These are phyloP conservation scores for Citrus trifoliata DNA, from an alignment of 345 rosid species.

Conservation along the genomic window DNA sequence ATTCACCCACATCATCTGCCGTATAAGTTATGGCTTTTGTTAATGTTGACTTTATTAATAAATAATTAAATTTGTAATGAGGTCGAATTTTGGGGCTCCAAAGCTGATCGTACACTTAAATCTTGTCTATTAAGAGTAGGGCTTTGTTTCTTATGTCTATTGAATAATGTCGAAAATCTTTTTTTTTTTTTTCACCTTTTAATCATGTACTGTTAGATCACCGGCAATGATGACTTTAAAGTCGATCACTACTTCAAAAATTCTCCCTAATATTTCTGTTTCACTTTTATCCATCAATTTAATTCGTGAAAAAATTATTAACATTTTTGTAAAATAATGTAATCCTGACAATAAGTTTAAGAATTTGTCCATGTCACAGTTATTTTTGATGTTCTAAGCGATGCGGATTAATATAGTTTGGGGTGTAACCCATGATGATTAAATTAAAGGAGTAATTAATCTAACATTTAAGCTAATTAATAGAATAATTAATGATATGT, in stretches of 20 bases:
- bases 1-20: background rate
- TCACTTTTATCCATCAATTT: background rate
- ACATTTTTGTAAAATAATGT: background rate
- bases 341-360: background rate
- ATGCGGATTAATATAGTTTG: no score
- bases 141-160: background rate
- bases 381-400: background rate
- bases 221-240: background rate
- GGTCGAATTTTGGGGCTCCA: background rate
- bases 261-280: background rate
- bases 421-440: background rate
- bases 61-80: no score
- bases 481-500: background rate
- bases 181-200: no score
- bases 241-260: background rate
- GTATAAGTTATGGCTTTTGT: background rate
- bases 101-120: background rate
- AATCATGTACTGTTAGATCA: background rate
- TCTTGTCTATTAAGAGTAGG: background rate
- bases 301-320: background rate
- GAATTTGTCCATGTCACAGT: background rate
- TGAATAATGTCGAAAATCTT: no score
- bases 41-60: no score
- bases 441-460: background rate
- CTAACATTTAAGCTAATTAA: background rate